These are phyloP conservation scores for Cryptococcus neoformans DNA, from an alignment of 1,284 basidiomycete species.

Conservation along the genomic window DNA sequence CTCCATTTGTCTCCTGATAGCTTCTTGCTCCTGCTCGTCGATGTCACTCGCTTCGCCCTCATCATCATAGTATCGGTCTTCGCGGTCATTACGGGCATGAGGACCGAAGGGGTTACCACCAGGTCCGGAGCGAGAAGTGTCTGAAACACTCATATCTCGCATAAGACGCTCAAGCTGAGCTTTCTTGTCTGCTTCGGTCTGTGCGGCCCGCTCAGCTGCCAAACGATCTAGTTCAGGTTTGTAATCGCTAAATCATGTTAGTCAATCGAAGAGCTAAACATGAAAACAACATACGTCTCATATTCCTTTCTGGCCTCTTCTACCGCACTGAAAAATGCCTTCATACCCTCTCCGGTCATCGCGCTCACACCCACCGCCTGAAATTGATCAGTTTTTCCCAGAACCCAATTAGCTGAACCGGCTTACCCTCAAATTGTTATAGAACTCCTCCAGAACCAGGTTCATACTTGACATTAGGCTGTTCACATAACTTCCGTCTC, in stretches of 20 bases:
- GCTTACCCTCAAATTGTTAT: constrained; percentile 85
- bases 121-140: constrained; percentile 51
- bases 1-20: constrained; percentile 44
- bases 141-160: constrained; percentile 78
- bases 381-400: not conserved
- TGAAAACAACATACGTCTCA: constrained; percentile 60
- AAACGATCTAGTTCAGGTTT: constrained; percentile 82
- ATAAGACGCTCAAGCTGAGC: constrained; percentile 73
- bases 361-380: constrained; percentile 95
- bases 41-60: constrained; percentile 8
- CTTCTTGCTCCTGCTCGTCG: constrained; percentile 53
- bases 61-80: constrained; percentile 31
- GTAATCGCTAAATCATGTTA: constrained; percentile 64
- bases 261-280: constrained; percentile 1
- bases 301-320: constrained; percentile 85
- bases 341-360: constrained; percentile 87
- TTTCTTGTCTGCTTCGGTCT: constrained; percentile 65
- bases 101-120: constrained; percentile 48
- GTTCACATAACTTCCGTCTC: constrained; percentile 96
- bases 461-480: constrained; percentile 99
- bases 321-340: constrained; percentile 87
- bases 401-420: not conserved
- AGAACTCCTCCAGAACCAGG: constrained; percentile 96
- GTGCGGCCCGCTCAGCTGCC: constrained; percentile 54
- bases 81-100: constrained; percentile 43